Base-by-base conservation (phyloP, 345 rosid genomes). In the Rhodamnia rubescens region DNA sequence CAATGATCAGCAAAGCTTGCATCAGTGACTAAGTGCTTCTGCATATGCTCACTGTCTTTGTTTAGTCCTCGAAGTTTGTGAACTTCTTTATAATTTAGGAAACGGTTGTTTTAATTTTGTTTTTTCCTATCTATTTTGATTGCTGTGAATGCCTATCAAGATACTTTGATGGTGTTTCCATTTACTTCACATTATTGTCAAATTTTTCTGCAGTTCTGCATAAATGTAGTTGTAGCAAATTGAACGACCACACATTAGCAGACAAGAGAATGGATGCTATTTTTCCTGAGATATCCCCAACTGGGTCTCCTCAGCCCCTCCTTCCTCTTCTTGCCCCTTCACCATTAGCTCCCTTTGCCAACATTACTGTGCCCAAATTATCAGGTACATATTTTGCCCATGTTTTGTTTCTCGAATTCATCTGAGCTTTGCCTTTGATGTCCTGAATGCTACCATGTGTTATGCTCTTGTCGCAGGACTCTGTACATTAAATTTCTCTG, bases 241-340 rank as follows among this genome's bases (percentile, higher is more conserved):
- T 85, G 29, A 84, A 83, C 51, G 88, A 85, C 55, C 86, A 82
- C 61, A 83, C 74, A 54, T 85, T 80, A 18, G 85, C 49, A 58
- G 85, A 83, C 75, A 85, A 82, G 84, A 87, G 81, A 83, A 64
- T 47, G 55, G 91, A 88, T 81, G 94, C 81, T 85, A 84, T 93
- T 83, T 84, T 92, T 87, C 98, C 99, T 40, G 86, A 93, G 90
- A 92, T 94, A 64, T 89, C 99, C 55, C 98, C 98, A 22, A 90
- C 83, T 82, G 90, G 85, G 54, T 87, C 95, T 85, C 99, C 98
- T 74, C 98, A 91, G 88, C 99, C 99, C 5, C 93, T 95, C 87
- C 96, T 96, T 85, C 99, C 99, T 27, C 88, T 93, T 87, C 92
- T 93, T 83, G 98, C 99, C 55, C 98, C 99, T 86, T 94, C 99